phyloP scores from a whole-genome alignment of 1,139 yeast genomes.

The Blastobotrys buckinghamii region DNA sequence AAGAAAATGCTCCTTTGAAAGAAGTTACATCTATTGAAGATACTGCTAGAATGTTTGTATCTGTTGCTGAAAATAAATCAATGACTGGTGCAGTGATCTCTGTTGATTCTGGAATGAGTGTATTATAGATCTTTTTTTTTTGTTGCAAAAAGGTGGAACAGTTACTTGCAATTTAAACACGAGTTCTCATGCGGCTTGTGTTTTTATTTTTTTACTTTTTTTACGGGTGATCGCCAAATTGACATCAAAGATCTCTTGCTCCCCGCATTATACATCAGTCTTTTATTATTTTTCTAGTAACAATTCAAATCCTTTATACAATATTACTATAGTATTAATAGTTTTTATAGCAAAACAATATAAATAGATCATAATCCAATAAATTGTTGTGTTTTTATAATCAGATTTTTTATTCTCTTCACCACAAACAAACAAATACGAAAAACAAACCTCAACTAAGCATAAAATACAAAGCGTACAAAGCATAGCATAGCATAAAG shows the following conservation, averaged over 20 bases:
- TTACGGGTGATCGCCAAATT: too few relatives aligned
- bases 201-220: not conserved
- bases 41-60: conserved; percentile 33
- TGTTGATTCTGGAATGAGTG: conserved; percentile 31
- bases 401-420: too few relatives aligned
- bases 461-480: too few relatives aligned
- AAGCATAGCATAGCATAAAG: too few relatives aligned
- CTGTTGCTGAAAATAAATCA: conserved; percentile 32
- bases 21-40: conserved; percentile 33
- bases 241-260: too few relatives aligned
- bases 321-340: not conserved
- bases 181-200: not conserved
- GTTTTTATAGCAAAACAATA: too few relatives aligned
- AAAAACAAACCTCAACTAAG: too few relatives aligned
- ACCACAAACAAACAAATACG: too few relatives aligned
- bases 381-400: too few relatives aligned
- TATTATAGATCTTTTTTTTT: not conserved
- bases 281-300: not conserved
- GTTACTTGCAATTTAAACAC: not conserved
- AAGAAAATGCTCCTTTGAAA: conserved; percentile 30
- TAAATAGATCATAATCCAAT: not conserved
- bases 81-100: conserved; percentile 35
- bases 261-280: conserved; percentile 2
- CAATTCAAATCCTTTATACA: too few relatives aligned
- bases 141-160: not conserved